Evolutionary conservation across 2,329 filamentous ascomycete species (phyloP), one percentile per base, ranked within the genome.

Genomic region (Botrytis fabae): DNA sequence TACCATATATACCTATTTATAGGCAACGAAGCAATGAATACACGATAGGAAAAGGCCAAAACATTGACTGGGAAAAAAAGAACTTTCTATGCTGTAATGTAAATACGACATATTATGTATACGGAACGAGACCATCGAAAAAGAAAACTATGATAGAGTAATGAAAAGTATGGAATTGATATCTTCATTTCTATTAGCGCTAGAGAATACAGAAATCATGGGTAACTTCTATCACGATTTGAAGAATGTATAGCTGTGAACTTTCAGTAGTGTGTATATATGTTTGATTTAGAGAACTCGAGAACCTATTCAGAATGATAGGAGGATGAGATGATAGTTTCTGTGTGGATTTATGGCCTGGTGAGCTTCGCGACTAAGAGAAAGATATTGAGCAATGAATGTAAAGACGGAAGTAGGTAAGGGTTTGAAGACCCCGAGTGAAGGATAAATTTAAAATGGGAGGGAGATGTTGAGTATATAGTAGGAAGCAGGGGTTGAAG

Each of bases 291-390:
- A n/a, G 4, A 12, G 22, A 1, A 5, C 1, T 51, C n/a, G 25
- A 14, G 44, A 51, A 12, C 25, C 0, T 0, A 51, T 51, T 48
- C 10, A 14, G 0, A 1, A 54, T 28, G 14, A 54, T 28, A 14
- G 28, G 7, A 2, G 7, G n/a, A 18, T 18, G 14, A 8, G 51
- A 28, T 57, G 51, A 32, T 8, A 7, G 8, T 9, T 8, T 57
- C 51, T 57, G 3, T 54, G n/a, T 57, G 6, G 3, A 0, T 16
- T 8, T 54, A 12, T 28, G 1, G 2, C 0, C 2, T 16, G 6
- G n/a, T 9, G 51, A 54, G 51, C n/a, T 54, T 3, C 16, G 48
- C 10, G 14, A n/a, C 0, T 25, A 16, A n/a, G 48, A n/a, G 25
- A 7, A n/a, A 2, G 51, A 28, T 54, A 8, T 16, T 16, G 48